phyloP scores from a whole-genome alignment of 306 rosid species.

The Vigna mungo region DNA sequence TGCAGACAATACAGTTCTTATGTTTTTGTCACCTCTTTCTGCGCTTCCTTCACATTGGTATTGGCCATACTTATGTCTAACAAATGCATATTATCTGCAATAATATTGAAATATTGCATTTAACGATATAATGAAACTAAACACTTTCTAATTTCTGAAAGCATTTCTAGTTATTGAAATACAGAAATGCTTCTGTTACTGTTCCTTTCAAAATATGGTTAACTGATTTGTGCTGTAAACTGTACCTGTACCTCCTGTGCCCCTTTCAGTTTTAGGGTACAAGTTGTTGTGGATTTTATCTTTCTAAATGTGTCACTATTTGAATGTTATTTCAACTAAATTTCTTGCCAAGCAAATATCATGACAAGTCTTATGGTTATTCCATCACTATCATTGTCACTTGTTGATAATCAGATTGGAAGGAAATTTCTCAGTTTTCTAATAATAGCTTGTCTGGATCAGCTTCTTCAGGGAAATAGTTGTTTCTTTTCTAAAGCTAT shows the following conservation, averaged over 20 bases:
- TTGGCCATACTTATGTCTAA: background rate
- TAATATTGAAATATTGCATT: too few relatives aligned
- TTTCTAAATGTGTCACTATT: background rate
- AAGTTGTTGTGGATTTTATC: background rate
- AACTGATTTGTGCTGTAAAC: background rate
- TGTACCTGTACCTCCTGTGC: background rate
- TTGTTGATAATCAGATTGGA: constrained; percentile 11
- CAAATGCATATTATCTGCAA: constrained; percentile 6
- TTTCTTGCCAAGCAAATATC: background rate
- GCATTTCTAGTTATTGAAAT: background rate
- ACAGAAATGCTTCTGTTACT: background rate
- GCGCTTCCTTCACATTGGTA: background rate
- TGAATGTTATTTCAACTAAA: background rate
- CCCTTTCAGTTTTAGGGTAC: background rate
- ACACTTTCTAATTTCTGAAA: background rate
- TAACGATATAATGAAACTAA: background rate
- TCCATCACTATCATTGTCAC: background rate
- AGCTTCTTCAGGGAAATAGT: background rate
- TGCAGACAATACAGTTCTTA: background rate
- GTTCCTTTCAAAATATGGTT: background rate
- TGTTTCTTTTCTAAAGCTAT: background rate
- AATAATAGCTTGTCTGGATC: background rate
- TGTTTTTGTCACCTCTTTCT: background rate
- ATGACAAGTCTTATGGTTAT: background rate
- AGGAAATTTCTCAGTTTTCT: background rate